Percentiles rank a stretch among this genome's conserved stretches.
These are phyloP conservation scores for Ustilago loliicola DNA, from an alignment of 1,284 basidiomycete species.

Conservation along the genomic window DNA sequence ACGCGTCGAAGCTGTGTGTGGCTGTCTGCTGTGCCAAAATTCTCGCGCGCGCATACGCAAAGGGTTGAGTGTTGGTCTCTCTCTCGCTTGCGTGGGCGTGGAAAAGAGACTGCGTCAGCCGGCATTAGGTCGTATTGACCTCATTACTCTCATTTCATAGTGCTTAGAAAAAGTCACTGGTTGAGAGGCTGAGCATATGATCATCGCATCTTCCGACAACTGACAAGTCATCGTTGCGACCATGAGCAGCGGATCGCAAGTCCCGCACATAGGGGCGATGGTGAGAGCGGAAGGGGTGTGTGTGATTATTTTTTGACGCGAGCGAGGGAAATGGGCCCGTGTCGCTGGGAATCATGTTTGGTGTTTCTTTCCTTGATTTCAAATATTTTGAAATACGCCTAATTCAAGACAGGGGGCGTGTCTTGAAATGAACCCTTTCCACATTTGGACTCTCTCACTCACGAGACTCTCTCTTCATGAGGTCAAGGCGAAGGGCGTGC, in stretches of 20 bases:
- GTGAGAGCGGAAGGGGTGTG: neutral
- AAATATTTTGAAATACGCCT: constrained; percentile 8
- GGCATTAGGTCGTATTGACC: neutral
- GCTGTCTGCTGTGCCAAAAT: constrained; percentile 2
- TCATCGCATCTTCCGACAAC: neutral
- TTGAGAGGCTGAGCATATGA: too few relatives aligned
- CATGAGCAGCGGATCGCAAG: neutral
- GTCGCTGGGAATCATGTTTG: neutral
- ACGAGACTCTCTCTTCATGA: neutral
- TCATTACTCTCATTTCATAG: neutral
- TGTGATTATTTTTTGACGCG: neutral
- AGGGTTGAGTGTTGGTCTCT: constrained; percentile 27
- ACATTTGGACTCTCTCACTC: neutral
- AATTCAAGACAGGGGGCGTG: constrained; percentile 12
- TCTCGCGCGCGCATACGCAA: neutral
- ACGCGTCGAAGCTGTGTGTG: constrained; percentile 22
- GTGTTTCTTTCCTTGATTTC: neutral
- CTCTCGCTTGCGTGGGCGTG: neutral
- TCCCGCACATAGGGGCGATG: constrained; percentile 7
- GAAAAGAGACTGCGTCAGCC: neutral
- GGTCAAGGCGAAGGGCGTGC: constrained; percentile 3
- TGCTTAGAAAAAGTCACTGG: neutral
- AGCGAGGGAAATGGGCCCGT: constrained; percentile 3
- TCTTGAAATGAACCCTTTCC: constrained; percentile 16
- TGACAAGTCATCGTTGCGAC: neutral